Base-by-base conservation (phyloP, 2,329 filamentous ascomycete genomes). In the Dactylellina leptospora region DNA sequence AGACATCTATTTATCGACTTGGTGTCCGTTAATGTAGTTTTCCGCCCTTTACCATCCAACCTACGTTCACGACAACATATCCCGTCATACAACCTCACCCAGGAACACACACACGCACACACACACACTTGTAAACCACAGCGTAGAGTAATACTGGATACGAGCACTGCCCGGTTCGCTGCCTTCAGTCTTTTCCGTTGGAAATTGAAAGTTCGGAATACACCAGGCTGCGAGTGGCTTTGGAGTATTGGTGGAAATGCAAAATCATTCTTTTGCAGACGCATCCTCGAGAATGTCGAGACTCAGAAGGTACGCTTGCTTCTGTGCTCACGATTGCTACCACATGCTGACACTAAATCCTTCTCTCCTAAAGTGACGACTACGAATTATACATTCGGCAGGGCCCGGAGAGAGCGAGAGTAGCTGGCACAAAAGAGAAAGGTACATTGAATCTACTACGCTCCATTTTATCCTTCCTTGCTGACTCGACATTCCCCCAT, bases 371-470 rank as follows among this genome's bases (percentile, higher is more conserved):
- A 79, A 87, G 85, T 79, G 80, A 83, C 77, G 83, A 86, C 77
- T 84, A 86, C 79, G 80, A 82, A 69, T 81, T 89, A 75, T 80
- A 79, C 63, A 83, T 91, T 75, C 84, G 86, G 75, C 89, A 92
- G 80, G 84, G 89, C 77, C 89, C 89, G 56, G 82, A 84, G 74
- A 84, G 86, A 79, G 89, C 87, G 53, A 84, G 89, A 74, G 86
- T 91, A 60, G 85, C 88, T 44, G 84, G 88, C 75, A 87, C 87
- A 75, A 92, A 92, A 79, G 90, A 92, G 78, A 92, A 92, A 83
- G 85, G 88, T 90, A 40, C 18, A 77, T 78, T 42, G 23, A 23
- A 28, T 9, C 25, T n/a, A n/a, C n/a, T n/a, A n/a, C 66, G 53
- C 53, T 30, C 20, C 23, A n/a, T 18, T 33, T 22, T 23, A 9